These are phyloP conservation scores for Cladochytrium replicatum DNA, from an alignment of 192 early-diverging fungal genomes.

Conservation along the genomic window DNA sequence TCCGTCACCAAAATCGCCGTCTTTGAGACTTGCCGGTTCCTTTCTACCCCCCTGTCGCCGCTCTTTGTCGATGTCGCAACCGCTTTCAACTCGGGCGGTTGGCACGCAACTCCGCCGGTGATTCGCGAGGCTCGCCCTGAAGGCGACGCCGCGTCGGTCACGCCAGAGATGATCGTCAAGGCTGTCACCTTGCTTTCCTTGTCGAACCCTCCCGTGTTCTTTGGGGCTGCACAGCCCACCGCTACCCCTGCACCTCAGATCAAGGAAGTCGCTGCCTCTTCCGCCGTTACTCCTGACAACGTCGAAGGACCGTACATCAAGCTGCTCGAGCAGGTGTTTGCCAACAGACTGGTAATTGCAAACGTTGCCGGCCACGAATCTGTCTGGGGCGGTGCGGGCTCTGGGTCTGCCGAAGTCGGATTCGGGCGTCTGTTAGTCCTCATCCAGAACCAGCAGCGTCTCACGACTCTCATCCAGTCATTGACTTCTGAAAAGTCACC, in stretches of 20 bases:
- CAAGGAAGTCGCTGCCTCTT: slow-evolving; percentile 12
- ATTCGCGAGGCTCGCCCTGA: slow-evolving; percentile 18
- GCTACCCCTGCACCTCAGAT: slow-evolving; percentile 30
- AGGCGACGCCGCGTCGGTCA: neutral
- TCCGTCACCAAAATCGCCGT: neutral
- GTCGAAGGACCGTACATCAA: slow-evolving; percentile 71
- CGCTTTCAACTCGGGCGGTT: slow-evolving; percentile 50
- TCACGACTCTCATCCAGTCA: too few relatives aligned
- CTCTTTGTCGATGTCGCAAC: slow-evolving; percentile 78
- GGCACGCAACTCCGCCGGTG: slow-evolving; percentile 34
- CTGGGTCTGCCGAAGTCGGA: neutral
- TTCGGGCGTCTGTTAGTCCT: too few relatives aligned
- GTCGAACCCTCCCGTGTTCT: slow-evolving; percentile 17
- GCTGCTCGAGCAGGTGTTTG: slow-evolving; percentile 71
- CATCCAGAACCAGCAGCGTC: too few relatives aligned
- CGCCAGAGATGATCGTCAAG: slow-evolving; percentile 1
- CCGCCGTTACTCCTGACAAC: slow-evolving; percentile 22
- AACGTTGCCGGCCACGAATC: slow-evolving; percentile 64
- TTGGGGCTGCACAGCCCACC: slow-evolving; percentile 17
- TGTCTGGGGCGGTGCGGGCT: slow-evolving; percentile 50
- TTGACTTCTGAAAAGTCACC: too few relatives aligned
- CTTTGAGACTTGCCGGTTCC: too few relatives aligned
- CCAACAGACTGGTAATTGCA: slow-evolving; percentile 61
- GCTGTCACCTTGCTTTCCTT: slow-evolving; percentile 5
- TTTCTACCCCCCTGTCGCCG: slow-evolving; percentile 62